Base-by-base conservation (phyloP, 192 early-diverging fungal species). In the Thamnidium elegans region DNA sequence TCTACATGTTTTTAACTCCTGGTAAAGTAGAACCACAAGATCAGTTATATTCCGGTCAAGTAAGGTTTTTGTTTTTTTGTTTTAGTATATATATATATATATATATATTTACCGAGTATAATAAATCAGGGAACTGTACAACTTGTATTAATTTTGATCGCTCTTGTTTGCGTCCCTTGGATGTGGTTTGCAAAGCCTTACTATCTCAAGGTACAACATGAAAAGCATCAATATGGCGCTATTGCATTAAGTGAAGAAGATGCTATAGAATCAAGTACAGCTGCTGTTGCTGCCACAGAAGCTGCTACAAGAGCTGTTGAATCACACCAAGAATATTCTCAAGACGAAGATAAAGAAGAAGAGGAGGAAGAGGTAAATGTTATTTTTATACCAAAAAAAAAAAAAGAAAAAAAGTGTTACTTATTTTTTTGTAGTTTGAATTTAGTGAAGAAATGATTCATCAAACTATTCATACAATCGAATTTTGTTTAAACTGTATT, bases 391-490 rank as follows among this genome's bases (percentile, higher is more conserved):
- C 26, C 26, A 26, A 26, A 26, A 26, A 26, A 26, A 26, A 26
- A 3, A n/a, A n/a, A n/a, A n/a, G n/a, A n/a, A n/a, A n/a, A n/a
- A n/a, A n/a, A n/a, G n/a, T n/a, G 26, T 26, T 26, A 26, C 26
- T 26, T 26, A 26, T 2, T 48, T 19, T 48, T 48, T 14, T 48
- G 66, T 74, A 89, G 58, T 96, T 96, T 83, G 96, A 99, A 65
- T 99, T 99, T 80, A 82, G 88, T 44, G 97, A 98, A 61, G 84
- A 90, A 62, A 90, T 98, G 90, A 95, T 99, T 69, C 92, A 98
- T 80, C 95, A 97, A 77, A 81, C 87, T n/a, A 98, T 99, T 69
- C 97, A 99, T 75, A 98, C 96, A 6, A 98, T 99, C 68, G 97
- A 99, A 77, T 99, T 95, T 74, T 94, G 92, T 70, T 84, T 99